Conservation (phyloP, 1,284 basidiomycete genomes). For the Ganoderma multipileum region DNA sequence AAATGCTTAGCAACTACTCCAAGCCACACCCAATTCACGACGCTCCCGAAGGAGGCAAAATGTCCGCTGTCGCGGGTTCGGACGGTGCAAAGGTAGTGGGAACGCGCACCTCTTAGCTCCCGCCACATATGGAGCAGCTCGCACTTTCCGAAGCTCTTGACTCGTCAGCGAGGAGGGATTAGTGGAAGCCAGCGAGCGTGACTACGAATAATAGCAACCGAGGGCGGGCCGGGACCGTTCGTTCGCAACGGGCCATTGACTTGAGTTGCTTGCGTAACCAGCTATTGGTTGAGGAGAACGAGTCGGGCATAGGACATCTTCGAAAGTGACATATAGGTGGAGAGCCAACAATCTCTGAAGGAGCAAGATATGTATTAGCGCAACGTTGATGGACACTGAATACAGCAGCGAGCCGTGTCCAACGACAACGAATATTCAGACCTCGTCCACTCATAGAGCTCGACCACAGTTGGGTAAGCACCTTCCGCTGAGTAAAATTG, state of each 20-base stretch:
- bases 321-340: background rate
- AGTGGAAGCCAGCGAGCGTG: background rate
- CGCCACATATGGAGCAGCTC: background rate
- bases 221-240: background rate
- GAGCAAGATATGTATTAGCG: background rate
- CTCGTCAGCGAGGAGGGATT: background rate
- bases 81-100: background rate
- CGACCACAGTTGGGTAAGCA: background rate
- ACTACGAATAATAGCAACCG: background rate
- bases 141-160: background rate
- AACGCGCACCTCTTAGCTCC: background rate
- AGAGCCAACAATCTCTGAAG: background rate
- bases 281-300: background rate
- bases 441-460: no score
- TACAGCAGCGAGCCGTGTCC: background rate
- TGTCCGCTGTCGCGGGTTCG: background rate
- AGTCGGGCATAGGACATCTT: background rate
- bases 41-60: background rate
- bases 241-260: background rate
- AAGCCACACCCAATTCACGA: background rate
- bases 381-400: background rate
- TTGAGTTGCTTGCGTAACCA: background rate
- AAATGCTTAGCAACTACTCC: slow-evolving; percentile 1
- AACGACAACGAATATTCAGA: background rate
- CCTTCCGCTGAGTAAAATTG: background rate